Base-by-base conservation (phyloP, 805 yeast species). In the Saccharomycopsis sp. region DNA sequence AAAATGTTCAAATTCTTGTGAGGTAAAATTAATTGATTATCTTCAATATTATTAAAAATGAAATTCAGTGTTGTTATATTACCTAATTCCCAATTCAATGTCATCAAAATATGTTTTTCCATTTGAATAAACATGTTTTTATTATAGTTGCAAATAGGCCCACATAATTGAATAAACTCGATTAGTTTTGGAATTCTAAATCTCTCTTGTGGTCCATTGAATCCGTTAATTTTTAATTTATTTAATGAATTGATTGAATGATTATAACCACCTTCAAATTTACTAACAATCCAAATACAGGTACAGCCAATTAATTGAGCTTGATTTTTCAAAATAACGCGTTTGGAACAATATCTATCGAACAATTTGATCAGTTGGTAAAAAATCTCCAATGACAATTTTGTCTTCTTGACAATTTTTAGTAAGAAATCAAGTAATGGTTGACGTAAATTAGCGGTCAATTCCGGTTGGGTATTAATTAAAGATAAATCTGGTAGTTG, bases 281-380 rank as follows among this genome's bases (percentile, higher is more conserved):
- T 89, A 20, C 95, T 78, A 2, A 95, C 86, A 21, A 89, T 70
- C 97, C 97, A 92, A 30, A 89, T 63, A 46, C 95, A 85, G 3
- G 95, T 85, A 48, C 94, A 82, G 26, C 92, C 86, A 8, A 89
- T 89, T 40, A 89, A 67, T 59, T 88, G 96, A 46, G 85, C 78
- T 60, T 88, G 97, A 43, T 81, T 85, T 50, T 79, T 74, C 49
- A 82, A 70, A 1, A 88, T 92, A 4, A 87, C 76, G 50, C 97
- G 69, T 52, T 79, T 80, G 39, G 94, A 81, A 55, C 95, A 83
- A 63, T 92, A 89, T 46, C 96, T 74, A 58, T 89, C 98, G 44
- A 89, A 81, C 39, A 88, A 68, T 51, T 78, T 78, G 33, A 79
- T 73, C 0, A 80, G 76, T 54, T 76, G 64, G 74, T 74, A 63